phyloP scores from a whole-genome alignment of 768 basidiomycete species.

The Rubroboletus pulcherrimus region DNA sequence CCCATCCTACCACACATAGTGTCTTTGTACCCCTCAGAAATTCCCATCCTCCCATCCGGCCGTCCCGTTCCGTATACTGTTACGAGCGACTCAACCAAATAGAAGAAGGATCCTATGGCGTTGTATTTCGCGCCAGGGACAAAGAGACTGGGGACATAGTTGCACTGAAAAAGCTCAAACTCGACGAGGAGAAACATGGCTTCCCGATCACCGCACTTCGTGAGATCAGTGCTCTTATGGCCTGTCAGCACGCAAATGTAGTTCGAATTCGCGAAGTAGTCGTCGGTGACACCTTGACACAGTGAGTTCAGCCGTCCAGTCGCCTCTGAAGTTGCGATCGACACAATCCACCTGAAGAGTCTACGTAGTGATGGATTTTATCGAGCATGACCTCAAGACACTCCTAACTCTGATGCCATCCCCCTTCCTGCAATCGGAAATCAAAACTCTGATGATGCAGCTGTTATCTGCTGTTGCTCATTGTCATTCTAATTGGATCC shows the following conservation, averaged over 20 bases:
- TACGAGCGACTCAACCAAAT: slow-evolving; percentile 97
- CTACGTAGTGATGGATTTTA: slow-evolving; percentile 99
- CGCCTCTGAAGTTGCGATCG: slow-evolving; percentile 4
- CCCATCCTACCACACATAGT: slow-evolving; percentile 44
- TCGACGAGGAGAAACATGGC: slow-evolving; percentile 98
- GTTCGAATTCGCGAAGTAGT: slow-evolving; percentile 97
- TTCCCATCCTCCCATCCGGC: slow-evolving; percentile 70
- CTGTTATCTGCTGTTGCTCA: slow-evolving; percentile 89
- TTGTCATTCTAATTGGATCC: slow-evolving; percentile 96
- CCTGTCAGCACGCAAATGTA: slow-evolving; percentile 91
- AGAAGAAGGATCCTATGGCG: slow-evolving; percentile 97
- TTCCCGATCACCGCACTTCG: slow-evolving; percentile 96
- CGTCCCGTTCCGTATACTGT: slow-evolving; percentile 90
- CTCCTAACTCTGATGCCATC: slow-evolving; percentile 92
- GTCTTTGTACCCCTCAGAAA: slow-evolving; percentile 72
- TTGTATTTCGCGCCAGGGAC: slow-evolving; percentile 95
- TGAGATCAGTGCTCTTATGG: slow-evolving; percentile 96
- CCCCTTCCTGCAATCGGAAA: slow-evolving; percentile 95
- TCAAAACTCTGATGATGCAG: slow-evolving; percentile 95
- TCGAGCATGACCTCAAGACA: slow-evolving; percentile 98
- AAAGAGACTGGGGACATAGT: slow-evolving; percentile 95
- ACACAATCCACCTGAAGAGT: slow-evolving; percentile 53
- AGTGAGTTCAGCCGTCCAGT: slow-evolving; percentile 61
- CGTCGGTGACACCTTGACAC: slow-evolving; percentile 96
- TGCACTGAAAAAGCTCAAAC: slow-evolving; percentile 94